These are phyloP conservation scores for Fusarium solani-melongenae DNA, from an alignment of 2,329 filamentous ascomycete species.

Conservation along the genomic window DNA sequence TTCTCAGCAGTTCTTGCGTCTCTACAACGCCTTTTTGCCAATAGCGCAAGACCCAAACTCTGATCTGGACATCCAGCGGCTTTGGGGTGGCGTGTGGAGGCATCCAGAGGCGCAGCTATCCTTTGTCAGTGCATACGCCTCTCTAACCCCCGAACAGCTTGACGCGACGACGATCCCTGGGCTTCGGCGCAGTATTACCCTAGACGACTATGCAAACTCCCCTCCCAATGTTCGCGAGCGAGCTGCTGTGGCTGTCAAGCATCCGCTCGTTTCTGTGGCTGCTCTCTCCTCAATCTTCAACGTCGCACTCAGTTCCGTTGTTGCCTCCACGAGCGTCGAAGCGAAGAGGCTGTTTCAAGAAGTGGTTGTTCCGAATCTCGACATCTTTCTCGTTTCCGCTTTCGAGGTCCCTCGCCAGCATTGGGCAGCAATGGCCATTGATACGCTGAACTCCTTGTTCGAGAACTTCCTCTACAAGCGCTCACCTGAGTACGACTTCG, in stretches of 20 bases:
- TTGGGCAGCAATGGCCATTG: slow-evolving; percentile 79
- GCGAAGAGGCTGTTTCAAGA: slow-evolving; percentile 74
- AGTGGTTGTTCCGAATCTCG: slow-evolving; percentile 77
- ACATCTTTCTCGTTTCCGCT: slow-evolving; percentile 82
- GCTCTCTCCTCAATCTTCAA: slow-evolving; percentile 79
- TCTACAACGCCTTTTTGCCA: slow-evolving; percentile 83
- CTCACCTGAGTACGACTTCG: slow-evolving; percentile 84
- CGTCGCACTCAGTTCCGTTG: slow-evolving; percentile 69
- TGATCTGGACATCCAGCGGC: slow-evolving; percentile 81
- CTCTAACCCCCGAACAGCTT: slow-evolving; percentile 77
- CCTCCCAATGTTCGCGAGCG: slow-evolving; percentile 62
- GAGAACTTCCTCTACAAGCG: slow-evolving; percentile 85
- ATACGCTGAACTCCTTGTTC: slow-evolving; percentile 81
- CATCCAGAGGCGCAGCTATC: slow-evolving; percentile 89
- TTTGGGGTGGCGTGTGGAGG: slow-evolving; percentile 94
- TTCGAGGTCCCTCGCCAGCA: slow-evolving; percentile 79
- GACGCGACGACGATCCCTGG: slow-evolving; percentile 88
- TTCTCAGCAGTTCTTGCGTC: slow-evolving; percentile 79
- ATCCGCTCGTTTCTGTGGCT: slow-evolving; percentile 88
- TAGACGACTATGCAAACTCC: slow-evolving; percentile 65
- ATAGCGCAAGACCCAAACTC: slow-evolving; percentile 67
- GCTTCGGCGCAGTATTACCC: slow-evolving; percentile 80
- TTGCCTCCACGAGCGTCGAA: slow-evolving; percentile 71
- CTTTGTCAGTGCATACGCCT: slow-evolving; percentile 90
- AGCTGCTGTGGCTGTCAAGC: slow-evolving; percentile 75